Evolutionary conservation across 106 monocot genomes (phyloP).

Genomic region (Acorus calamus): DNA sequence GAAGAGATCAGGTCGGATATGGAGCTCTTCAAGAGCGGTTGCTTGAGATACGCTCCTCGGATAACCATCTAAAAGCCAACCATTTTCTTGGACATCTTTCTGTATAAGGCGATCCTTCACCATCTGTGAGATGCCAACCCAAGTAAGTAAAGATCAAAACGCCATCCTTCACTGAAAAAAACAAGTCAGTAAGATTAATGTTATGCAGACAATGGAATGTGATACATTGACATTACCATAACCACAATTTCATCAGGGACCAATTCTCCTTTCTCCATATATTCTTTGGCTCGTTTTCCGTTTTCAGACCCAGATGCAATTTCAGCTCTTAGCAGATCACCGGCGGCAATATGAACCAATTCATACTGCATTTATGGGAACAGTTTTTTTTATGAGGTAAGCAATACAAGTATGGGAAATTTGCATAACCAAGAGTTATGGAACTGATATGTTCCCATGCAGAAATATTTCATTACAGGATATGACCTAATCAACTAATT

Average conservation of each 20-base stretch:
- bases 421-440: not conserved
- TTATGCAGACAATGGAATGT: not conserved
- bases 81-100: conserved; percentile 76
- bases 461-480: too few species aligned
- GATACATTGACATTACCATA: conserved; percentile 27
- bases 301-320: conserved; percentile 75
- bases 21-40: conserved; percentile 69
- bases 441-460: not conserved
- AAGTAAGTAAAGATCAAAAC: not conserved
- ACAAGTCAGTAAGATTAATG: too few species aligned
- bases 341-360: conserved; percentile 90
- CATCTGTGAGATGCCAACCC: conserved; percentile 44
- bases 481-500: too few species aligned
- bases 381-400: not conserved
- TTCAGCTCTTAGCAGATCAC: conserved; percentile 87
- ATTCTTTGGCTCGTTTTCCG: conserved; percentile 80
- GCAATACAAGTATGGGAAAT: not conserved
- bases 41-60: conserved; percentile 92
- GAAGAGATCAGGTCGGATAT: conserved; percentile 81
- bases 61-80: conserved; percentile 96
- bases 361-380: conserved; percentile 53
- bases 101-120: conserved; percentile 78
- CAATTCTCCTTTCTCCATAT: conserved; percentile 89
- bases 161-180: too few species aligned
- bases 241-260: conserved; percentile 97